phyloP scores from a whole-genome alignment of 345 rosid genomes.

The Syzygium grande region DNA sequence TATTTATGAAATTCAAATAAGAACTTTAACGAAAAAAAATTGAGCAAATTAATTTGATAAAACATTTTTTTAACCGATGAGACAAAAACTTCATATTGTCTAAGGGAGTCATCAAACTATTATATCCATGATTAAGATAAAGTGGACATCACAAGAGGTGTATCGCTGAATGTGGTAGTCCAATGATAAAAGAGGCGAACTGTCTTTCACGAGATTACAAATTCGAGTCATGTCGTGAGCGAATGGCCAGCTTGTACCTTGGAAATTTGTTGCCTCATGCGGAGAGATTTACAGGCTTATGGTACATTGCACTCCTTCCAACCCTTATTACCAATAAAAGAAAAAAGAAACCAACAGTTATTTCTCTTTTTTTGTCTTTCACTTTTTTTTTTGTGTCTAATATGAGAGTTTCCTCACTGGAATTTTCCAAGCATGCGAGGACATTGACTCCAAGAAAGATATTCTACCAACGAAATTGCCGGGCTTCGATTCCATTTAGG shows the following conservation, averaged over 20 bases:
- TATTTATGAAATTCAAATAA: not conserved
- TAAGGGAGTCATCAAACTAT: not conserved
- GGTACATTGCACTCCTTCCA: not conserved
- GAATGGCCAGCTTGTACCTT: not conserved
- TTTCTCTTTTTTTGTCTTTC: not conserved
- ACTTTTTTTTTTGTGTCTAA: not conserved
- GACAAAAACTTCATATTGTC: not conserved
- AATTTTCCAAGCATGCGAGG: not conserved
- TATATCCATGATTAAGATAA: not conserved
- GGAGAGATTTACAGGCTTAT: not conserved
- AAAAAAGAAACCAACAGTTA: not conserved
- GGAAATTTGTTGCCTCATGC: not conserved
- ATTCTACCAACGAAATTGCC: not conserved
- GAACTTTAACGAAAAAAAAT: not conserved
- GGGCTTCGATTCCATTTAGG: not conserved
- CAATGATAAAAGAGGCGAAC: not conserved
- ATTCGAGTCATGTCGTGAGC: not conserved
- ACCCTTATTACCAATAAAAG: not conserved
- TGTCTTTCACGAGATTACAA: not conserved
- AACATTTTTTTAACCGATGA: not conserved
- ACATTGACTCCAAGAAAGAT: not conserved
- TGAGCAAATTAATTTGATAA: not conserved
- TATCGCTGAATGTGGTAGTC: not conserved
- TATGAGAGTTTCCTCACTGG: not conserved
- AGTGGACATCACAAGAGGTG: not conserved